Base-by-base conservation (phyloP, 2,329 filamentous ascomycete genomes). In the Pyricularia sp. region DNA sequence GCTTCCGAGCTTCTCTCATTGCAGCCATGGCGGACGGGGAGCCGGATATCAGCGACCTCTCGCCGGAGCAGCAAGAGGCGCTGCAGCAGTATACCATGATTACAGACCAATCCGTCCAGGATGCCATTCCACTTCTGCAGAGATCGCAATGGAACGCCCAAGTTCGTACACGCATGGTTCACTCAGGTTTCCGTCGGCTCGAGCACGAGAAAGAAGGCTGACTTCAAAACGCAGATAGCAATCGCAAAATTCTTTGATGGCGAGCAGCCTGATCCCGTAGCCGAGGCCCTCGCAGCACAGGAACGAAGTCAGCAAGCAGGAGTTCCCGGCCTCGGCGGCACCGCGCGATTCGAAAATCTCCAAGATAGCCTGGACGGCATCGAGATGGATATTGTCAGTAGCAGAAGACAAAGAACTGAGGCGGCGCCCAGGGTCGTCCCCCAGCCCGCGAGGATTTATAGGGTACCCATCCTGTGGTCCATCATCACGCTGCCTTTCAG, bases 181-280 rank as follows among this genome's bases (percentile, higher is more conserved):
- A 30, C 6, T 23, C 17, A 23, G 11, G 7, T n/a, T 65, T 31
- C 20, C 17, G 12, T 65, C 64, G 23, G 17, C 26, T 31, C 28
- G 7, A 25, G 6, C 20, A 55, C 6, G 17, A 26, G 33, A 36
- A 50, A 25, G 11, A 9, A 66, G 1, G 14, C 10, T 63, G 20
- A 66, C 59, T n/a, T 55, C 23, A 26, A 14, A 23, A 17, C 69
- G 4, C 76, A 97, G 90, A 97, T 98, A 74, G 94, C 95, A 69
- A 94, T 99, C 72, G 88, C 95, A 72, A 96, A 96, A 77, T 98
- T 98, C 86, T 99, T 97, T 78, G 95, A 99, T 75, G 95, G 95
- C 73, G 95, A 98, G 80, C 90, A 90, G 3, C 87, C 93, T 66
- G 92, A 97, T 77, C 66, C 88, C 14, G 82, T 94, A 23, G 90